Conservation (phyloP, 257 asterid species). For the Echites panduratus region DNA sequence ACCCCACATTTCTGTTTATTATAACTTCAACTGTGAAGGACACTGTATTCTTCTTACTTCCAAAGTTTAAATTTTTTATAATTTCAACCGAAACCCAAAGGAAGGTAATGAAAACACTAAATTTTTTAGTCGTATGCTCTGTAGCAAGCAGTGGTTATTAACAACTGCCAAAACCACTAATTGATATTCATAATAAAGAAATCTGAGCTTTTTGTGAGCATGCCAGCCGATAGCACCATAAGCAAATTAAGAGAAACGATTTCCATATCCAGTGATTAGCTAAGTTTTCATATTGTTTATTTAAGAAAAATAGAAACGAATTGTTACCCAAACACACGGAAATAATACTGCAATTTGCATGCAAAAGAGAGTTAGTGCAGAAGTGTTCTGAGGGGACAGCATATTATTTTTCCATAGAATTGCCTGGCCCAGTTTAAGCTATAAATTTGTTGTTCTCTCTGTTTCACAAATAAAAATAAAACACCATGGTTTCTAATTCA, state of each 20-base stretch:
- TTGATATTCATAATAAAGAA: neutral
- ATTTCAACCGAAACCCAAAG: neutral
- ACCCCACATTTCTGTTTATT: neutral
- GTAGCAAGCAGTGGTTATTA: neutral
- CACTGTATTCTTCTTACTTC: neutral
- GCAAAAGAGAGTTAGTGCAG: neutral
- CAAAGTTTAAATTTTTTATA: neutral
- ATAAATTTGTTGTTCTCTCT: neutral
- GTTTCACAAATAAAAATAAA: neutral
- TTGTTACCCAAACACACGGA: neutral
- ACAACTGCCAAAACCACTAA: neutral
- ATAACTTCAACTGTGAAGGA: neutral
- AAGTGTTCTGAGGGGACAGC: neutral
- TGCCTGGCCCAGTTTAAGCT: neutral
- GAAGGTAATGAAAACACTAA: neutral
- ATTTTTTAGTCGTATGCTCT: neutral
- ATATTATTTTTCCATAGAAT: neutral
- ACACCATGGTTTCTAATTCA: neutral
- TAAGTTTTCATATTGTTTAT: neutral
- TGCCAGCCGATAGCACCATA: neutral
- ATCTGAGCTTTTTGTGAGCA: neutral
- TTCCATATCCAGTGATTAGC: neutral
- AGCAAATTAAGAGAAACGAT: neutral
- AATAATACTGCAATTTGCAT: neutral
- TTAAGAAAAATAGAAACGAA: neutral